Evolutionary conservation across 2,329 filamentous ascomycete species (phyloP).

Genomic region (Pyrenochaeta sp.): DNA sequence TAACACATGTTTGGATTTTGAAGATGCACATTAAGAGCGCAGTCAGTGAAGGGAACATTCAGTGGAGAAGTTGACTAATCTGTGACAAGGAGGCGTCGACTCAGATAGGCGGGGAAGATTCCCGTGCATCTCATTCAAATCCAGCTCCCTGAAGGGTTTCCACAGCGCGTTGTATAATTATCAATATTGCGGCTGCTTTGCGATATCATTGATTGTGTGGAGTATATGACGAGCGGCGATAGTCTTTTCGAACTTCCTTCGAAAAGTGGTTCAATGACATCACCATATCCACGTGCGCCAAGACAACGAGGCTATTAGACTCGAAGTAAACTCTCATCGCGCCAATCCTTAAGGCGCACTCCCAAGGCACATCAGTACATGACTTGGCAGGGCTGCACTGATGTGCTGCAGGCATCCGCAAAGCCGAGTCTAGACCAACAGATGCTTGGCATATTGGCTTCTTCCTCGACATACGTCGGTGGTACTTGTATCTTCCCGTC

Average conservation of each 20-base stretch:
- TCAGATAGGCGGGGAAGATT: neutral
- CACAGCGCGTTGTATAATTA: neutral
- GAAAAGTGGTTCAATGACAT: conserved; percentile 1
- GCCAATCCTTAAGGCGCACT: neutral
- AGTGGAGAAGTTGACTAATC: neutral
- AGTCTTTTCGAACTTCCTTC: neutral
- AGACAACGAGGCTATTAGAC: neutral
- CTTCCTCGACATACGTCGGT: conserved; percentile 5
- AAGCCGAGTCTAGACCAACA: neutral
- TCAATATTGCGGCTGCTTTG: neutral
- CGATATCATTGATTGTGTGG: neutral
- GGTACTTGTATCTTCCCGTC: conserved; percentile 1
- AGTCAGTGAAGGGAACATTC: neutral
- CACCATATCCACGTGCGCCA: conserved; percentile 7
- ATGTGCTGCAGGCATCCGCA: neutral
- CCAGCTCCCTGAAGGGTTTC: too few species aligned
- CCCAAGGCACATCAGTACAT: neutral
- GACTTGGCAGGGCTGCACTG: neutral
- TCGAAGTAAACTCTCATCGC: neutral
- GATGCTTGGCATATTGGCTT: conserved; percentile 1
- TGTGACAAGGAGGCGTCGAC: neutral
- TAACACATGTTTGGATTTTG: neutral
- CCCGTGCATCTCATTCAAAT: neutral
- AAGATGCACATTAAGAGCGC: neutral
- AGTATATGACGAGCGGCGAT: too few species aligned